These are phyloP conservation scores for Magnusiomyces fungicola DNA, from an alignment of 1,139 yeast species.

Conservation along the genomic window DNA sequence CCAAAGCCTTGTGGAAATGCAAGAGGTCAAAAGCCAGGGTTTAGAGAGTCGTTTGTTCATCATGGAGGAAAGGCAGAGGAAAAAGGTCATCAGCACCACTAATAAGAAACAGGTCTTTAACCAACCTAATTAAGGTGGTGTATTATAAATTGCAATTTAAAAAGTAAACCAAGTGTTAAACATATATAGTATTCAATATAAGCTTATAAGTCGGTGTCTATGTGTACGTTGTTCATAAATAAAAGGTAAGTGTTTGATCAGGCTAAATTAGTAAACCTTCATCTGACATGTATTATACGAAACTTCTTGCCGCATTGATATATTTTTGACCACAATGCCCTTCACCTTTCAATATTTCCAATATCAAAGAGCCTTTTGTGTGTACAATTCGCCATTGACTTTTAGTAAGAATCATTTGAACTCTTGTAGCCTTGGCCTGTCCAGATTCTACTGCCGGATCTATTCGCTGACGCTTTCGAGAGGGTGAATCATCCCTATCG, in stretches of 20 bases:
- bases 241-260: no score
- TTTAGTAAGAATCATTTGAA: slow-evolving; percentile 8
- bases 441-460: not conserved
- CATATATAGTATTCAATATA: not conserved
- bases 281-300: no score
- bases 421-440: not conserved
- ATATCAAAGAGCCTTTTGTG: not conserved
- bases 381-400: slow-evolving; percentile 12
- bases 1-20: slow-evolving; percentile 12
- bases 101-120: no score
- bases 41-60: not conserved
- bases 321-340: slow-evolving; percentile 10
- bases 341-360: slow-evolving; percentile 11
- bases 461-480: slow-evolving; percentile 5
- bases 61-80: not conserved
- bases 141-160: not conserved
- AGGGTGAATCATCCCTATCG: not conserved
- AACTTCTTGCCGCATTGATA: slow-evolving; percentile 9
- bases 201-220: no score
- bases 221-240: no score
- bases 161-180: not conserved
- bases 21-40: slow-evolving; percentile 2
- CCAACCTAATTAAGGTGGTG: no score
- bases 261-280: no score
- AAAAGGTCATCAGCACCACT: no score